phyloP scores from a whole-genome alignment of 2,329 filamentous ascomycete species.

The Cytospora leucostoma region DNA sequence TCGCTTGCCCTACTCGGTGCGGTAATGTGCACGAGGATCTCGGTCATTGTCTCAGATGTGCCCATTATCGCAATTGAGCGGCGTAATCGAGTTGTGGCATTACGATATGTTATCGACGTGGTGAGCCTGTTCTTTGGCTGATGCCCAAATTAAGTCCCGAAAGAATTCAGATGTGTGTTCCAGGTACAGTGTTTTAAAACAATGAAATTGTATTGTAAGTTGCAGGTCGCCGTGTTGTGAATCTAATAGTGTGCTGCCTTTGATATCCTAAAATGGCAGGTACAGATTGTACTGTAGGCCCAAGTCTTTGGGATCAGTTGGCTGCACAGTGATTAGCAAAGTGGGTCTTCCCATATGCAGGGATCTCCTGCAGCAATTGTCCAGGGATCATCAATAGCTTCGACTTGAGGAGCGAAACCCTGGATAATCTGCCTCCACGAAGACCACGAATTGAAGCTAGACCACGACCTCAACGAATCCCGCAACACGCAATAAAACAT shows the following conservation, averaged over 20 bases:
- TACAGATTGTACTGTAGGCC: too few species aligned
- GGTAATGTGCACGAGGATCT: slow-evolving; percentile 58
- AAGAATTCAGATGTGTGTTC: neutral
- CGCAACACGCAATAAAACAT: neutral
- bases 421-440: neutral
- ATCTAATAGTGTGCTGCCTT: neutral
- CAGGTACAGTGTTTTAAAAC: too few species aligned
- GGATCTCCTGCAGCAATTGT: neutral
- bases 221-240: neutral
- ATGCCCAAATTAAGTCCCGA: neutral
- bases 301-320: too few species aligned
- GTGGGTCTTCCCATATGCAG: neutral
- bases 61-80: slow-evolving; percentile 25
- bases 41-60: slow-evolving; percentile 38
- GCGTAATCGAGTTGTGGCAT: too few species aligned
- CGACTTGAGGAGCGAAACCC: neutral
- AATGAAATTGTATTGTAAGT: neutral
- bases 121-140: neutral
- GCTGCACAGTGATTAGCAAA: too few species aligned
- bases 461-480: neutral
- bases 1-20: slow-evolving; percentile 52
- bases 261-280: neutral
- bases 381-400: neutral
- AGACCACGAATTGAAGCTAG: too few species aligned
- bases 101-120: neutral